These are phyloP conservation scores for Nemania diffusa DNA, from an alignment of 2,329 filamentous ascomycete genomes.

Conservation along the genomic window DNA sequence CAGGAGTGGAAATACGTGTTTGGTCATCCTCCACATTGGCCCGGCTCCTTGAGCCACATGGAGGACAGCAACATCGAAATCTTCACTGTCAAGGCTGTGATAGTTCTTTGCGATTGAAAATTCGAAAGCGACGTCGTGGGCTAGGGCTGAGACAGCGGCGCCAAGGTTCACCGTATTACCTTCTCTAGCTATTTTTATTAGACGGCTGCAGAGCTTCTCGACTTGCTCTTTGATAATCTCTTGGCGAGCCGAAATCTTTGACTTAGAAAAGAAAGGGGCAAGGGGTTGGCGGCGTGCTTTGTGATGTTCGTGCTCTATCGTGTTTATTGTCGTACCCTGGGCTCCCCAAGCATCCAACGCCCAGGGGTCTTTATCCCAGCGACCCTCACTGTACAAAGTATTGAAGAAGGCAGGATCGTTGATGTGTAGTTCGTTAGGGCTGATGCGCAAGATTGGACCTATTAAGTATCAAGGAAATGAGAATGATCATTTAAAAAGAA, in stretches of 20 bases:
- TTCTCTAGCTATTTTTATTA: constrained; percentile 10
- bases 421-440: constrained; percentile 31
- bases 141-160: constrained; percentile 27
- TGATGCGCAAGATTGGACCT: constrained; percentile 34
- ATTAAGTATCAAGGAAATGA: no score
- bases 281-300: constrained; percentile 32
- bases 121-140: constrained; percentile 33
- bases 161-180: constrained; percentile 21
- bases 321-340: not conserved
- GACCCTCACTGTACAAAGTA: constrained; percentile 25
- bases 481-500: not conserved
- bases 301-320: constrained; percentile 28
- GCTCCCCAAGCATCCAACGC: constrained; percentile 20
- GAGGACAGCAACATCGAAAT: constrained; percentile 34
- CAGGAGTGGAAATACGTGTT: constrained; percentile 37
- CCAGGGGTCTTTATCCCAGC: constrained; percentile 34
- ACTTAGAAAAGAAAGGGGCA: constrained; percentile 38
- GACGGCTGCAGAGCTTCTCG: not conserved
- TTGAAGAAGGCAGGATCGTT: constrained; percentile 29
- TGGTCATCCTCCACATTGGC: constrained; percentile 36
- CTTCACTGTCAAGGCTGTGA: constrained; percentile 17
- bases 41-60: constrained; percentile 20
- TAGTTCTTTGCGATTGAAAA: constrained; percentile 35
- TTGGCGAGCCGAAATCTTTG: constrained; percentile 14
- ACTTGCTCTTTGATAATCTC: constrained; percentile 20